phyloP scores from a whole-genome alignment of 139 green algal species.

The Chlamydomonas incerta region DNA sequence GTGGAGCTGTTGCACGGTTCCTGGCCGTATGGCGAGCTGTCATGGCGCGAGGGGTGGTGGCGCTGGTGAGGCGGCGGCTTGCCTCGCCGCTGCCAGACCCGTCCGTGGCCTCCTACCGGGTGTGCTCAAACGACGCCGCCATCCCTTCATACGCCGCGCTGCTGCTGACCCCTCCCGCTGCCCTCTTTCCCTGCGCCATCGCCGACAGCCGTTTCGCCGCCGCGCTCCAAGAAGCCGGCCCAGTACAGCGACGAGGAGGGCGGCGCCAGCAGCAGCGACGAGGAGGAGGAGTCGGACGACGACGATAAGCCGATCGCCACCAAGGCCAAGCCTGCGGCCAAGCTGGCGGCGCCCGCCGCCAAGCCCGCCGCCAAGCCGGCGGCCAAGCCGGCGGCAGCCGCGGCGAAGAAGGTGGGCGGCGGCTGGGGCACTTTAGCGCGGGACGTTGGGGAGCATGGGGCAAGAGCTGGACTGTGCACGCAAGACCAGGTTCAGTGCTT shows the following conservation, averaged over 20 bases:
- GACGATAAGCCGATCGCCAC: constrained; percentile 2
- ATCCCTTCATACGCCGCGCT: neutral
- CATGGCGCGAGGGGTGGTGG: too few species aligned
- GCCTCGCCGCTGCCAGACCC: too few species aligned
- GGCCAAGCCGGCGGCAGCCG: neutral
- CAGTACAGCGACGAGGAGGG: constrained; percentile 19
- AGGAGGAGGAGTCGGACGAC: constrained; percentile 11
- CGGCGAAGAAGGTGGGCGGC: neutral
- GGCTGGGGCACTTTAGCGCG: too few species aligned
- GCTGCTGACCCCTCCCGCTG: neutral
- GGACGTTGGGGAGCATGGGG: too few species aligned
- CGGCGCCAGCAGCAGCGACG: neutral
- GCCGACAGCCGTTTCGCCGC: neutral
- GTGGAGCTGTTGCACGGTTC: too few species aligned
- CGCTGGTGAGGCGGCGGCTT: too few species aligned
- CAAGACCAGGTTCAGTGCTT: too few species aligned
- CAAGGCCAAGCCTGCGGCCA: constrained; percentile 27
- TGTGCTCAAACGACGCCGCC: neutral
- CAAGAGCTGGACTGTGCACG: too few species aligned
- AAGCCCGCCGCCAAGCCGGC: neutral
- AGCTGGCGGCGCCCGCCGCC: neutral
- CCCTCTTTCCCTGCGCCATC: neutral
- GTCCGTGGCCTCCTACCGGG: neutral
- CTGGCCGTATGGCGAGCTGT: too few species aligned
- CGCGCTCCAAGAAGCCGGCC: neutral